A percentile compares a stretch with the other conserved stretches of the same genome.
These are phyloP conservation scores for Pythium utonaiense DNA, from an alignment of 352 stramenopile species.

Conservation along the genomic window DNA sequence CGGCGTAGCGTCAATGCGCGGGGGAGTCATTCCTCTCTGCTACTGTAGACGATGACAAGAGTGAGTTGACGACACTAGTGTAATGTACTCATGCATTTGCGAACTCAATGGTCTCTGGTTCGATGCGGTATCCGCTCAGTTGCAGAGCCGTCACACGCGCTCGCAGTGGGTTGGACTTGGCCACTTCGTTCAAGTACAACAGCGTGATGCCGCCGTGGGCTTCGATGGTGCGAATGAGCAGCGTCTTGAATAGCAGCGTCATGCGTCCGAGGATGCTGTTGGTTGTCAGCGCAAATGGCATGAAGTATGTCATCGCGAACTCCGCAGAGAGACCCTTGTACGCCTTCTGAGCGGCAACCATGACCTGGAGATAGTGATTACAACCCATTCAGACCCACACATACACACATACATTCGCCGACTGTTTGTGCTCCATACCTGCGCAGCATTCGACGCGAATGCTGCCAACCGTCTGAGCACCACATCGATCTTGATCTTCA, in stretches of 20 bases:
- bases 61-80: neutral
- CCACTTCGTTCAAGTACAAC: conserved; percentile 76
- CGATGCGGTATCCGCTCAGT: conserved; percentile 61
- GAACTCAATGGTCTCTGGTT: conserved; percentile 38
- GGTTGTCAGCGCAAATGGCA: conserved; percentile 77
- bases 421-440: conserved; percentile 18
- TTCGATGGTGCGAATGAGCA: conserved; percentile 61
- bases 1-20: too few relatives aligned
- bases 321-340: conserved; percentile 70
- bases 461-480: conserved; percentile 45
- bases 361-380: conserved; percentile 20
- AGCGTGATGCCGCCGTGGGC: conserved; percentile 63
- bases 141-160: conserved; percentile 68
- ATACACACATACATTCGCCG: too few relatives aligned
- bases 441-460: conserved; percentile 26
- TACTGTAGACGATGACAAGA: neutral
- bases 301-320: conserved; percentile 87
- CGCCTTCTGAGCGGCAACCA: conserved; percentile 65
- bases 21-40: too few relatives aligned
- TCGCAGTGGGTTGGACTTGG: conserved; percentile 76
- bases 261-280: conserved; percentile 75
- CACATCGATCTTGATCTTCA: conserved; percentile 51
- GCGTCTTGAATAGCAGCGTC: conserved; percentile 49
- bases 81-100: conserved; percentile 46
- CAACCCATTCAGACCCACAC: neutral